Base-by-base conservation (phyloP, 176 grass and related monocot species). In the Rhipidocladum racemiflorum region DNA sequence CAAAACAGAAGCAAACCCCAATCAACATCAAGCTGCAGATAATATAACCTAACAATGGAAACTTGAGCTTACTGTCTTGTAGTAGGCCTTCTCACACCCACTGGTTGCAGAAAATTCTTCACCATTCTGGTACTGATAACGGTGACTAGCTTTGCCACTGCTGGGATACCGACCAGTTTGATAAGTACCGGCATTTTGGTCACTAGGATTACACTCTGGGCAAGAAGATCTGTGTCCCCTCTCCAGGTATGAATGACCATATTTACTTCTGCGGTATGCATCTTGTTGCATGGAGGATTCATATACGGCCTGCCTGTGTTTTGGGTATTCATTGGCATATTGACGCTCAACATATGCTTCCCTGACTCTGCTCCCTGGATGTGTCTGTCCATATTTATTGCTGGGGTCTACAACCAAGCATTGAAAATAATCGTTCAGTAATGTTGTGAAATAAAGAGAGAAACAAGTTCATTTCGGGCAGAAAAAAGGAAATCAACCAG, bases 231-330 rank as follows among this genome's bases (percentile, higher is more conserved):
- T 76, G 56, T 82, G 78, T 11, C 48, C 20, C 46, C 72, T 82
- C 18, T 90, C 88, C 66, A 78, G 35, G 57, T 77, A 82, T 50
- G 78, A 64, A 70, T 86, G 36, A 34, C 57, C 74, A 86, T 82
- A 81, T 78, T 82, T 90, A 84, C 48, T 86, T 72, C 78, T 85
- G 57, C 49, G 30, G 39, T 86, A 86, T 60, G 74, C 57, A 86
- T 90, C 88, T 65, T 56, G 72, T 34, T 82, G 56, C 48, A 82
- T 87, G 69, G 7, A 36, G 73, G 81, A 45, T 72, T 75, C 74
- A 79, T 88, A 70, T 21, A 63, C 54, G 46, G 23, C 29, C n/a
- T 86, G 78, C 35, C 84, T 86, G 34, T 82, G 56, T 70, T 70
- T 89, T 40, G 78, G 83, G 55, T 82, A 86, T 73, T 72, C 76